A percentile compares a stretch with the other conserved stretches of the same genome.
Conservation (phyloP, 1,139 yeast species). For the Taphrina confusa region DNA sequence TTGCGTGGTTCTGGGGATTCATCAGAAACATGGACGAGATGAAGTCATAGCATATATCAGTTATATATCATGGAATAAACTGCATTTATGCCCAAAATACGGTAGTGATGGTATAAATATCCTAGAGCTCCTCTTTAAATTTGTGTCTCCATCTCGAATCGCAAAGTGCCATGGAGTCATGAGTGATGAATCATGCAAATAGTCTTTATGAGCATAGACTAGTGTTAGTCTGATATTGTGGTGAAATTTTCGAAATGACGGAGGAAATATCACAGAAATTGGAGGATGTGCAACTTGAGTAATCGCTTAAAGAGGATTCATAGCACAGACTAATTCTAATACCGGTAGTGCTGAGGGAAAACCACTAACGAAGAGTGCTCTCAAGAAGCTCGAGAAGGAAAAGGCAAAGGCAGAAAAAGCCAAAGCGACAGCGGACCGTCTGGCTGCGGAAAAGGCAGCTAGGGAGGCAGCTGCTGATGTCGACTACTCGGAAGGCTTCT, state of each 20-base stretch:
- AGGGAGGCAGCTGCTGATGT: constrained; percentile 69
- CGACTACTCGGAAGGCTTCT: constrained; percentile 78
- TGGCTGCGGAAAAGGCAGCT: constrained; percentile 83
- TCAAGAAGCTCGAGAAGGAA: constrained; percentile 92
- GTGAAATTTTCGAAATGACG: not conserved
- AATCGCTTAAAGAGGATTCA: too few species aligned
- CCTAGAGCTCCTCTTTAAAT: constrained; percentile 9
- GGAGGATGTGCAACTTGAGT: constrained; percentile 9
- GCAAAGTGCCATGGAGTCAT: too few species aligned
- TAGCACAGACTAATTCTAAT: too few species aligned
- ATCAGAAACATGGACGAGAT: constrained; percentile 47
- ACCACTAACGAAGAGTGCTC: constrained; percentile 92
- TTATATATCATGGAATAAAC: too few species aligned
- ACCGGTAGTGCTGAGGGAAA: constrained; percentile 91
- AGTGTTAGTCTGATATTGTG: too few species aligned
- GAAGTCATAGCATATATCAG: too few species aligned
- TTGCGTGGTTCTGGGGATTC: constrained; percentile 63
- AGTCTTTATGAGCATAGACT: too few species aligned
- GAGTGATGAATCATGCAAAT: too few species aligned
- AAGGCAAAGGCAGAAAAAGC: constrained; percentile 89
- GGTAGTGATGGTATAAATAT: too few species aligned
- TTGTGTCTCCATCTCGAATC: not conserved
- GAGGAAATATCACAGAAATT: not conserved
- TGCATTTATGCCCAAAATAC: not conserved
- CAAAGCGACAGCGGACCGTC: constrained; percentile 86